These are phyloP conservation scores for Aspergillus floridensis DNA, from an alignment of 2,329 filamentous ascomycete genomes.

Conservation along the genomic window DNA sequence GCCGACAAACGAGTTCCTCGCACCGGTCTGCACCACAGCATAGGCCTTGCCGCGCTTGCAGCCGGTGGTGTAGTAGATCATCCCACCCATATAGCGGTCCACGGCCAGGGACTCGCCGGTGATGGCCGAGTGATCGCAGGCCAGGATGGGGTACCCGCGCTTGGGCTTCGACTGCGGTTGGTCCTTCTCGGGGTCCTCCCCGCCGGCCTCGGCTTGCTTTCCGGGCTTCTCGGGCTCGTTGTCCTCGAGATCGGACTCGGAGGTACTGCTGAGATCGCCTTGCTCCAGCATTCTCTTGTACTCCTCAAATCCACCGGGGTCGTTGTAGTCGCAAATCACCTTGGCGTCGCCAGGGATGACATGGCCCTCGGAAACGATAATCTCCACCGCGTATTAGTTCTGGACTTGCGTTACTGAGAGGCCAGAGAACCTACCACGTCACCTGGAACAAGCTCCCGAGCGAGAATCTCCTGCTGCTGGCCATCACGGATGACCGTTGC, in stretches of 20 bases:
- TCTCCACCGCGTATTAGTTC: slow-evolving; percentile 40
- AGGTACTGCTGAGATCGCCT: slow-evolving; percentile 54
- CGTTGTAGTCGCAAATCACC: slow-evolving; percentile 69
- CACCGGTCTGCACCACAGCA: slow-evolving; percentile 64
- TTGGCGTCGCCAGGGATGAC: slow-evolving; percentile 68
- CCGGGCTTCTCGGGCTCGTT: slow-evolving; percentile 18
- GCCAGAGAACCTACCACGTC: slow-evolving; percentile 61
- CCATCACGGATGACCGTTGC: slow-evolving; percentile 66
- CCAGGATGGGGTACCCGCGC: slow-evolving; percentile 64
- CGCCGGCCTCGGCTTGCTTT: slow-evolving; percentile 45
- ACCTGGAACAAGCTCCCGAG: slow-evolving; percentile 70
- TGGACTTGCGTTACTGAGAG: not conserved
- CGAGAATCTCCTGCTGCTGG: slow-evolving; percentile 64
- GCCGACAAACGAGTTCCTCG: slow-evolving; percentile 72
- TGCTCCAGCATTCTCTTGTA: slow-evolving; percentile 63
- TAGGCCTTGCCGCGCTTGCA: slow-evolving; percentile 79
- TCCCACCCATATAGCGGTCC: slow-evolving; percentile 65
- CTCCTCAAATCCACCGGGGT: slow-evolving; percentile 64
- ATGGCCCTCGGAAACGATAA: slow-evolving; percentile 68
- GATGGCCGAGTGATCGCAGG: slow-evolving; percentile 76
- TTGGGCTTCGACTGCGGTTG: slow-evolving; percentile 8
- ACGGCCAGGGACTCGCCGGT: slow-evolving; percentile 77
- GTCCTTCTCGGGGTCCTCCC: slow-evolving; percentile 15
- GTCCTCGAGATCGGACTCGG: slow-evolving; percentile 53
- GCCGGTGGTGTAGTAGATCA: slow-evolving; percentile 74